Evolutionary conservation across 1,139 yeast genomes (phyloP).

Genomic region (Debaryomycetaceae sp.): DNA sequence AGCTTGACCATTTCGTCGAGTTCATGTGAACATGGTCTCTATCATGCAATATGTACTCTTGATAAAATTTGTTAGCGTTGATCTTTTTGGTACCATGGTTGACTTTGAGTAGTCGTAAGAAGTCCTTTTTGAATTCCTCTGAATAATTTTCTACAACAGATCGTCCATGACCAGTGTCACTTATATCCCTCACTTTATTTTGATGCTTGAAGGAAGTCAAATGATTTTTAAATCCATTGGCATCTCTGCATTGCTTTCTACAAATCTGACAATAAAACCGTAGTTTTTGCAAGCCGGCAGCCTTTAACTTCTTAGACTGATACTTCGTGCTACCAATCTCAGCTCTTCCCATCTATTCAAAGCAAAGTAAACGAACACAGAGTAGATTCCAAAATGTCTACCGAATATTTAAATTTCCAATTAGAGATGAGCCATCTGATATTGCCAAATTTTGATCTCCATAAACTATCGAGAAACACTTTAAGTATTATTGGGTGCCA

Average conservation of each 20-base stretch:
- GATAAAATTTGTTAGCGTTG: slow-evolving; percentile 83
- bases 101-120: slow-evolving; percentile 56
- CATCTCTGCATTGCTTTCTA: slow-evolving; percentile 90
- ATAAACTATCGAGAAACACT: too few species aligned
- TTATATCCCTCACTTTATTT: slow-evolving; percentile 25
- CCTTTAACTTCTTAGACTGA: slow-evolving; percentile 72
- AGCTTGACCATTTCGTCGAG: slow-evolving; percentile 74
- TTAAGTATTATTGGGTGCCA: too few species aligned
- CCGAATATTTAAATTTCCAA: too few species aligned
- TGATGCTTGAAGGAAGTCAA: slow-evolving; percentile 73
- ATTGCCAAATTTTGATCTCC: too few species aligned
- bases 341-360: slow-evolving; percentile 34
- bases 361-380: neutral
- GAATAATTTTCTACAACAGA: slow-evolving; percentile 60
- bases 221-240: slow-evolving; percentile 92
- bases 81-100: slow-evolving; percentile 81
- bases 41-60: slow-evolving; percentile 74
- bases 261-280: slow-evolving; percentile 91
- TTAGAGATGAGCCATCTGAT: too few species aligned
- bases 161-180: slow-evolving; percentile 36
- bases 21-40: slow-evolving; percentile 86
- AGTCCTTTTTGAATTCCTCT: slow-evolving; percentile 56
- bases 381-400: neutral
- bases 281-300: slow-evolving; percentile 81
- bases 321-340: slow-evolving; percentile 83